Percentiles rank a stretch among this genome's conserved stretches.
Conservation (phyloP, 2,329 filamentous ascomycete species). For the Talaromyces pinophilus region DNA sequence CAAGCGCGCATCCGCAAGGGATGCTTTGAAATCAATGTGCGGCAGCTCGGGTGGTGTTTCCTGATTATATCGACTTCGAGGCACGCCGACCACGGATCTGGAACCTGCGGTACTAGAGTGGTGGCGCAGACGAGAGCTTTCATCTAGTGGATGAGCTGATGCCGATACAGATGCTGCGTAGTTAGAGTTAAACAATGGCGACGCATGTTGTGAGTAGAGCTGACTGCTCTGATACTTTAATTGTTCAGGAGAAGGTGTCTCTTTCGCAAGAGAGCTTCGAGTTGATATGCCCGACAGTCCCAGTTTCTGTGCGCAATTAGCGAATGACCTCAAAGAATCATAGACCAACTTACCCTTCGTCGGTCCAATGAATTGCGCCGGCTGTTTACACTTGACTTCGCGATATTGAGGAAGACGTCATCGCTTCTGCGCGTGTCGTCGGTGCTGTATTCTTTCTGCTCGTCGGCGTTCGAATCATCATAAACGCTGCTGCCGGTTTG, state of each 20-base stretch:
- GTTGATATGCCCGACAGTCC: slow-evolving; percentile 21
- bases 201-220: slow-evolving; percentile 15
- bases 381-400: slow-evolving; percentile 40
- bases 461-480: slow-evolving; percentile 25
- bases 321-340: not conserved
- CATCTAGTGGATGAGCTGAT: slow-evolving; percentile 44
- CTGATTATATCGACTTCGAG: slow-evolving; percentile 39
- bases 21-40: slow-evolving; percentile 35
- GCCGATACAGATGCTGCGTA: slow-evolving; percentile 37
- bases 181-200: slow-evolving; percentile 17
- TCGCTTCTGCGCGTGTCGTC: slow-evolving; percentile 46
- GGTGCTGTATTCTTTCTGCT: slow-evolving; percentile 35
- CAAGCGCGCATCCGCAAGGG: slow-evolving; percentile 38
- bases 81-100: slow-evolving; percentile 40
- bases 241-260: slow-evolving; percentile 22
- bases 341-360: slow-evolving; percentile 37
- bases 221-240: slow-evolving; percentile 30
- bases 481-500: not conserved
- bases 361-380: slow-evolving; percentile 45
- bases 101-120: slow-evolving; percentile 36
- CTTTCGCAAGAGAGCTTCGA: slow-evolving; percentile 22
- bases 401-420: slow-evolving; percentile 52
- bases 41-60: slow-evolving; percentile 37
- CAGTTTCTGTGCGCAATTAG: slow-evolving; percentile 22
- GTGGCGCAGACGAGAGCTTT: slow-evolving; percentile 38